These are phyloP conservation scores for Acacia crassicarpa DNA, from an alignment of 306 rosid species.

Conservation along the genomic window DNA sequence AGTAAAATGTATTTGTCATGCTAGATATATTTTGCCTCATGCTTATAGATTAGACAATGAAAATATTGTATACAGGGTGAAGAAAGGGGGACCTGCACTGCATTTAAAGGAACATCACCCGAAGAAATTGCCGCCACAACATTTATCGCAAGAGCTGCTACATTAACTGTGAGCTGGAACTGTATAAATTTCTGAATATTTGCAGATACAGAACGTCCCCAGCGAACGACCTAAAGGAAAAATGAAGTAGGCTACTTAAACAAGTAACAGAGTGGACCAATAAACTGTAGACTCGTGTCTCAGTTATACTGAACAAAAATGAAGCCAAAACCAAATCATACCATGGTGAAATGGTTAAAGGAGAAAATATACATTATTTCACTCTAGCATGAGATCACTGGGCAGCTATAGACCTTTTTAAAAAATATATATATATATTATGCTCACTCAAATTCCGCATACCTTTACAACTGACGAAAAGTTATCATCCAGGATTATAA, in stretches of 20 bases:
- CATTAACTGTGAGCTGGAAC: constrained; percentile 98
- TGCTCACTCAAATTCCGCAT: constrained; percentile 14
- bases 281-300: constrained; percentile 12
- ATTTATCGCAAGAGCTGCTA: constrained; percentile 93
- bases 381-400: not conserved
- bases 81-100: constrained; percentile 69
- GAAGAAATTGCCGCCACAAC: constrained; percentile 87
- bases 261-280: constrained; percentile 27
- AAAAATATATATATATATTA: constrained; percentile 16
- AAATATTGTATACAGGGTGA: not conserved
- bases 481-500: constrained; percentile 90
- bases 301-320: constrained; percentile 21
- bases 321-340: constrained; percentile 12
- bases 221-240: constrained; percentile 79
- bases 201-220: constrained; percentile 99
- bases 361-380: not conserved
- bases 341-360: not conserved
- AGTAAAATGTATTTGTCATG: not conserved
- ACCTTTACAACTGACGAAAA: constrained; percentile 98
- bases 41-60: not conserved
- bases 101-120: constrained; percentile 88
- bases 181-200: constrained; percentile 97
- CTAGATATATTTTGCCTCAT: constrained; percentile 14
- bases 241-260: constrained; percentile 24
- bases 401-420: constrained; percentile 4